Conservation (phyloP, 2,329 filamentous ascomycete genomes). For the Sporothrix phasma region DNA sequence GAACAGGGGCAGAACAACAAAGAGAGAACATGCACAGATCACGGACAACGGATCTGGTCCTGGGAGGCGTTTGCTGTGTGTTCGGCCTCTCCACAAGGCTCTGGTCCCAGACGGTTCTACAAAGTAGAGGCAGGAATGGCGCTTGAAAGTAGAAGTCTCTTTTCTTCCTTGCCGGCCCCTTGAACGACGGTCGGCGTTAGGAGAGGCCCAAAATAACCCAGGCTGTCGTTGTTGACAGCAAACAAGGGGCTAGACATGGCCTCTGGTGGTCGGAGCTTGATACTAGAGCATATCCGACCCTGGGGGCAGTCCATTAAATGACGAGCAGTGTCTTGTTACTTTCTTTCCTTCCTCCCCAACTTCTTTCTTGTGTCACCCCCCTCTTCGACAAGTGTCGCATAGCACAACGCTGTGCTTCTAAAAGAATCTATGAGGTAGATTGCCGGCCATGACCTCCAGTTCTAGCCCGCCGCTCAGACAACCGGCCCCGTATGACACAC, state of each 20-base stretch:
- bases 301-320: neutral
- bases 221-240: neutral
- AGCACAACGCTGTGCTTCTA: neutral
- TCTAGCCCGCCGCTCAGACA: neutral
- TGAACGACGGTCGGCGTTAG: neutral
- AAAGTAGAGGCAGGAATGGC: neutral
- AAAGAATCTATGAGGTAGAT: neutral
- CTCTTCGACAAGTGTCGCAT: neutral
- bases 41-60: neutral
- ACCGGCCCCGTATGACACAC: neutral
- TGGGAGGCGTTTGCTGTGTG: neutral
- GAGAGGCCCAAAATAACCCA: neutral
- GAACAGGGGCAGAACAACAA: neutral
- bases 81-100: neutral
- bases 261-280: neutral
- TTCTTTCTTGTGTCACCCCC: no score
- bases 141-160: neutral
- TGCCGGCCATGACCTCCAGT: neutral
- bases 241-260: neutral
- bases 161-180: neutral
- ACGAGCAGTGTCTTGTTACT: neutral
- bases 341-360: neutral
- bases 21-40: neutral
- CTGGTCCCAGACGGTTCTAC: neutral
- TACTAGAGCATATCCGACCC: neutral